Evolutionary conservation across 2,329 filamentous ascomycete species (phyloP).

Genomic region (Sporothrix luriei): DNA sequence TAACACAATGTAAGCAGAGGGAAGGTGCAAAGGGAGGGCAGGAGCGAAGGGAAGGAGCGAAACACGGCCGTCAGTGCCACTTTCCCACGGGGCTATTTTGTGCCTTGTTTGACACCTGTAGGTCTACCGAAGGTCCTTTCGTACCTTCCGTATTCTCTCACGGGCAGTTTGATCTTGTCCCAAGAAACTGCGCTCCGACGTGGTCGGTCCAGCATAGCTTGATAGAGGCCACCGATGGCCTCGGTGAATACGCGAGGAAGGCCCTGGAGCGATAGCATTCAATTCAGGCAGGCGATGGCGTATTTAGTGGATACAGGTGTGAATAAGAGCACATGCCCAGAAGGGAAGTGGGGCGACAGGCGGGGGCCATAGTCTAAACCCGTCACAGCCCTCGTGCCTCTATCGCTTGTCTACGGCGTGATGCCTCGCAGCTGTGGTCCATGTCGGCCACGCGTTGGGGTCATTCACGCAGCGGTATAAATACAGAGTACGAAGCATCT

Average conservation of each 20-base stretch:
- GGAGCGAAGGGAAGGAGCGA: conserved; percentile 13
- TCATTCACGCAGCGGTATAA: not conserved
- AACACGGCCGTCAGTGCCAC: conserved; percentile 5
- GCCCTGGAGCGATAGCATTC: conserved; percentile 21
- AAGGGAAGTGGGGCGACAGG: conserved; percentile 14
- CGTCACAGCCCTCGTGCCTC: conserved; percentile 13
- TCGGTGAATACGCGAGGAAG: conserved; percentile 16
- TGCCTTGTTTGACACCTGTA: not conserved
- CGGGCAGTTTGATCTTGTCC: not conserved
- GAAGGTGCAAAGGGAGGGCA: conserved; percentile 1
- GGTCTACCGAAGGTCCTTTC: conserved; percentile 12
- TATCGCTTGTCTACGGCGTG: not conserved
- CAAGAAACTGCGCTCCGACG: not conserved
- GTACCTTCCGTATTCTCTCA: conserved; percentile 7
- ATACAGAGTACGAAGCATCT: not conserved
- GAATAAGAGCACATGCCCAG: conserved; percentile 7
- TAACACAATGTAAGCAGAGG: not conserved
- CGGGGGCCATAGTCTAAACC: not conserved
- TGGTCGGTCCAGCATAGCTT: conserved; percentile 6
- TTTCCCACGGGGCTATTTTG: not conserved
- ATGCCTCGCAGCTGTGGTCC: not conserved
- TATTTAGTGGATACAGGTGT: conserved; percentile 14
- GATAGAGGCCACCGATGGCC: conserved; percentile 6
- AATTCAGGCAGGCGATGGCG: conserved; percentile 24
- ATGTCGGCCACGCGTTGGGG: not conserved